Evolutionary conservation across 2,329 filamentous ascomycete genomes (phyloP).

Genomic region (Cladobotryum protrusum): DNA sequence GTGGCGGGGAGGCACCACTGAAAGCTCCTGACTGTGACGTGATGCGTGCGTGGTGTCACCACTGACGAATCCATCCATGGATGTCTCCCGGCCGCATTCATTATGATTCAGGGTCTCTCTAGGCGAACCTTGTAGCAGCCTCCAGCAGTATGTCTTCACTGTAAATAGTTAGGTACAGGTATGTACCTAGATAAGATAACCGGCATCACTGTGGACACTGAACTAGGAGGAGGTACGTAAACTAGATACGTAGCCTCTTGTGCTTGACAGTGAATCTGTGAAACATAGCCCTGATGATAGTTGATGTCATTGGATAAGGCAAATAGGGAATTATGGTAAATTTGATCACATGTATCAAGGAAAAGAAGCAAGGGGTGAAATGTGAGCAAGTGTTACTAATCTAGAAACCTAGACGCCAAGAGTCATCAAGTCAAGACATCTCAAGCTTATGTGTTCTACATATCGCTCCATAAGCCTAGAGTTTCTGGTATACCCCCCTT

Average conservation of each 20-base stretch:
- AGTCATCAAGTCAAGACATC: slow-evolving; percentile 4
- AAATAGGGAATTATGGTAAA: too few relatives aligned
- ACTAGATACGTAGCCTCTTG: too few relatives aligned
- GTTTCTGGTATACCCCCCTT: slow-evolving; percentile 15
- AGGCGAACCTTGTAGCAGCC: background rate
- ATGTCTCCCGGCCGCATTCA: too few relatives aligned
- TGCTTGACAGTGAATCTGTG: too few relatives aligned
- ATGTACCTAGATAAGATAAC: too few relatives aligned
- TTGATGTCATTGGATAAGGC: too few relatives aligned
- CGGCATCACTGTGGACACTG: too few relatives aligned
- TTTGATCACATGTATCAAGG: background rate
- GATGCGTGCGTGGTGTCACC: background rate
- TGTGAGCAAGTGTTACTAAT: slow-evolving; percentile 6
- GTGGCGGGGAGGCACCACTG: background rate
- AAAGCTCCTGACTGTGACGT: slow-evolving; percentile 3
- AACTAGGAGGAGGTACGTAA: too few relatives aligned
- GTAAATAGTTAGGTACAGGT: too few relatives aligned
- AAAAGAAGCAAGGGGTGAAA: background rate
- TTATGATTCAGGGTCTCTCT: background rate
- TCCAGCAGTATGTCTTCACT: too few relatives aligned
- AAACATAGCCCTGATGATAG: too few relatives aligned
- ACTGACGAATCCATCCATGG: background rate
- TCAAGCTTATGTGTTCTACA: slow-evolving; percentile 16
- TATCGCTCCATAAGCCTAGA: slow-evolving; percentile 16
- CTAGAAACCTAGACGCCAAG: too few relatives aligned